Evolutionary conservation across 2,329 filamentous ascomycete genomes (phyloP).

Genomic region (Botrytis sinoallii): DNA sequence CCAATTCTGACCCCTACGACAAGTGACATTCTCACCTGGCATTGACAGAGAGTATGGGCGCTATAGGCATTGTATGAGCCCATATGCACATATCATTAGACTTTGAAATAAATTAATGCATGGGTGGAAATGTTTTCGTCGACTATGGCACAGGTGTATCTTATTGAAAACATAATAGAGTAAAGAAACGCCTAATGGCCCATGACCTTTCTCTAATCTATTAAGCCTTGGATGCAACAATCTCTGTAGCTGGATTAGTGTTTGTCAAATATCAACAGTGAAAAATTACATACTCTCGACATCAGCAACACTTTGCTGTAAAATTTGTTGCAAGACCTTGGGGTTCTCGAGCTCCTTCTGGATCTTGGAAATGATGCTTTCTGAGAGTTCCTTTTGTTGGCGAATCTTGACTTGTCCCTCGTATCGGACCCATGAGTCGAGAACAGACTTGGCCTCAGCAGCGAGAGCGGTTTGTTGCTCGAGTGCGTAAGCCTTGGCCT

Average conservation of each 20-base stretch:
- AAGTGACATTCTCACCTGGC: neutral
- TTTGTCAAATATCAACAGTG: neutral
- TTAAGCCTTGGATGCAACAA: slow-evolving; percentile 61
- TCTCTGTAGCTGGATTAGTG: slow-evolving; percentile 49
- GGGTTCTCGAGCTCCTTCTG: slow-evolving; percentile 98
- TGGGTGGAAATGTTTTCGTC: slow-evolving; percentile 26
- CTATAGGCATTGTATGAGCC: neutral
- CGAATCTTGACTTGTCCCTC: slow-evolving; percentile 98
- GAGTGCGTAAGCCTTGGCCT: slow-evolving; percentile 93
- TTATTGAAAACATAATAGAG: slow-evolving; percentile 52
- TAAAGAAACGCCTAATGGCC: slow-evolving; percentile 40
- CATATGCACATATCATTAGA: slow-evolving; percentile 6
- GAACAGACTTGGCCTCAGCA: slow-evolving; percentile 87
- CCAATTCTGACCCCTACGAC: neutral
- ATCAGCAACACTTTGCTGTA: slow-evolving; percentile 93
- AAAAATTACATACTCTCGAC: slow-evolving; percentile 76
- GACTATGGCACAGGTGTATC: slow-evolving; percentile 58
- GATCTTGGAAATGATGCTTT: slow-evolving; percentile 93
- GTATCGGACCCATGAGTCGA: slow-evolving; percentile 98
- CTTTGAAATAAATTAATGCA: neutral
- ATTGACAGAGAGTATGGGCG: neutral
- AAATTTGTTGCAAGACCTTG: slow-evolving; percentile 94
- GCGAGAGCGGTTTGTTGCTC: slow-evolving; percentile 94
- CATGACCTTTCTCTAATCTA: slow-evolving; percentile 45
- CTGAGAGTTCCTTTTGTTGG: slow-evolving; percentile 94